Evolutionary conservation across 257 asterid species (phyloP).

Genomic region (Penstemon barbatus): DNA sequence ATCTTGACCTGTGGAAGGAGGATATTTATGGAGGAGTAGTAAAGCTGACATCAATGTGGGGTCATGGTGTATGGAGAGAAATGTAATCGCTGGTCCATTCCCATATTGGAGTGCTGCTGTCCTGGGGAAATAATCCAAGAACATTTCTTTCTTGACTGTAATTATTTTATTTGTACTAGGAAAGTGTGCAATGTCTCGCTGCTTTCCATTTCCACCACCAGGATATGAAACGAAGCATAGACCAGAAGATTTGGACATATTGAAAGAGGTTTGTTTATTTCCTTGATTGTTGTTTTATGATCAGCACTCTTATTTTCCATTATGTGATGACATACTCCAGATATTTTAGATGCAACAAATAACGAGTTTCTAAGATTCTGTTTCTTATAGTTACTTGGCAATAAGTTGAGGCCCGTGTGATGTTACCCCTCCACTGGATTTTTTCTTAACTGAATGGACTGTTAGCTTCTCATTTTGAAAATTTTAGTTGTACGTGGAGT

Average conservation of each 20-base stretch:
- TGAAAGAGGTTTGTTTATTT: slow-evolving; percentile 61
- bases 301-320: too few species aligned
- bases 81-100: slow-evolving; percentile 45
- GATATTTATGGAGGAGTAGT: slow-evolving; percentile 36
- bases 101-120: slow-evolving; percentile 48
- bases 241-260: slow-evolving; percentile 53
- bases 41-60: slow-evolving; percentile 54
- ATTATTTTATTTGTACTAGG: slow-evolving; percentile 27
- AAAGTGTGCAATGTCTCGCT: slow-evolving; percentile 84
- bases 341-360: too few species aligned
- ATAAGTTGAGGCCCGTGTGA: too few species aligned
- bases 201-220: slow-evolving; percentile 90
- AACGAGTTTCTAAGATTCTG: too few species aligned
- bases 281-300: slow-evolving; percentile 1
- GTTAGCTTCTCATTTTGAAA: too few species aligned
- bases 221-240: slow-evolving; percentile 74
- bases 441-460: too few species aligned
- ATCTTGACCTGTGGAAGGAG: slow-evolving; percentile 25
- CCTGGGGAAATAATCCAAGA: slow-evolving; percentile 40
- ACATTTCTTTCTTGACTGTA: slow-evolving; percentile 29
- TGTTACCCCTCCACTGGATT: too few species aligned
- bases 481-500: too few species aligned
- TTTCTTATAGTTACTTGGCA: too few species aligned
- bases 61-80: slow-evolving; percentile 68
- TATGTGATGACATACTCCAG: too few species aligned